Percentiles rank a stretch among this genome's conserved stretches.
Conservation (phyloP, 345 rosid genomes). For the Abelmoschus esculentus region DNA sequence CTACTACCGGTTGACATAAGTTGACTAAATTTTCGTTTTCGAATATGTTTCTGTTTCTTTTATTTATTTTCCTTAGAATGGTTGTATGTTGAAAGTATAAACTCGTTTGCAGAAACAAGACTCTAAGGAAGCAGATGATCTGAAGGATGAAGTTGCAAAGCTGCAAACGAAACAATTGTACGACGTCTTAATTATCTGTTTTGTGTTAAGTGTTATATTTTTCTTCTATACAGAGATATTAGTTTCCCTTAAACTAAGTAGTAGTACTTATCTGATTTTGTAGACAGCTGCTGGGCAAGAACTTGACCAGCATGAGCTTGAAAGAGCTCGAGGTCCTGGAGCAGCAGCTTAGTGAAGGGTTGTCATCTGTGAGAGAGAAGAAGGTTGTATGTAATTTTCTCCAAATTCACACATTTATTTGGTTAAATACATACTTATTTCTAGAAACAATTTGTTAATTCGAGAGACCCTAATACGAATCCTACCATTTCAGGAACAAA, state of each 20-base stretch:
- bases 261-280: slow-evolving; percentile 3
- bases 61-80: not conserved
- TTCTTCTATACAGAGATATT: not conserved
- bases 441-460: not conserved
- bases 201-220: not conserved
- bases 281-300: slow-evolving; percentile 66
- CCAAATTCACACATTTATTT: not conserved
- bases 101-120: slow-evolving; percentile 39
- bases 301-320: slow-evolving; percentile 50
- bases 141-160: slow-evolving; percentile 58
- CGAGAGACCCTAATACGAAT: slow-evolving; percentile 10
- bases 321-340: slow-evolving; percentile 73
- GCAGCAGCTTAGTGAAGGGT: slow-evolving; percentile 51
- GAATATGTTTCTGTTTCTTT: not conserved
- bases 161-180: slow-evolving; percentile 73
- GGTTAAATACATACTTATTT: not conserved
- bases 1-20: not conserved
- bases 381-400: slow-evolving; percentile 36
- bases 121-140: slow-evolving; percentile 38
- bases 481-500: slow-evolving; percentile 52
- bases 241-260: not conserved
- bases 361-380: slow-evolving; percentile 61
- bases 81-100: not conserved
- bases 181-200: slow-evolving; percentile 17
- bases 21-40: not conserved